Evolutionary conservation across 2,329 filamentous ascomycete species (phyloP).

Genomic region (Chrysoporthe puriensis): DNA sequence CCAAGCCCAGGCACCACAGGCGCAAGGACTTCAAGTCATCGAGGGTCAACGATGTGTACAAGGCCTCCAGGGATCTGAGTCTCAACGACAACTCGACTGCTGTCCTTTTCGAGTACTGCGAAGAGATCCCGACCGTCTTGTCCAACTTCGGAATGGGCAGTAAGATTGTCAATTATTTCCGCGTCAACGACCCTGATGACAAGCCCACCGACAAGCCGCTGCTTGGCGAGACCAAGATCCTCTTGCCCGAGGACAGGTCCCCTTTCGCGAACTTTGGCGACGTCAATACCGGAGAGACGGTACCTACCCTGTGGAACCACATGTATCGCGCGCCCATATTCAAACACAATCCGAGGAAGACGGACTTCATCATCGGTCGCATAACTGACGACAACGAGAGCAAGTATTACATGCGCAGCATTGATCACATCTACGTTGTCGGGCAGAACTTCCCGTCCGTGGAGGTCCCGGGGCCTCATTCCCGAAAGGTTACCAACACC

Average conservation of each 20-base stretch:
- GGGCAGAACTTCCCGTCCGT: conserved; percentile 92
- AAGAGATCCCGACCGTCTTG: conserved; percentile 87
- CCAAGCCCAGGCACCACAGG: conserved; percentile 73
- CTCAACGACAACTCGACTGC: conserved; percentile 87
- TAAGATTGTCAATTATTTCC: conserved; percentile 95
- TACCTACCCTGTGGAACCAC: conserved; percentile 88
- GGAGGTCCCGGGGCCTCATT: conserved; percentile 91
- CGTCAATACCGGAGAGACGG: conserved; percentile 86
- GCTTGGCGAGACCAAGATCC: conserved; percentile 84
- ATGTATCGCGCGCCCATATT: conserved; percentile 97
- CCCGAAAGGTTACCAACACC: conserved; percentile 93
- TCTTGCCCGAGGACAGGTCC: conserved; percentile 92
- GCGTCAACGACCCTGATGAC: conserved; percentile 76
- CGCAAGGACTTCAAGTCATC: conserved; percentile 82
- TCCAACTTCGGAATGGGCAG: conserved; percentile 98
- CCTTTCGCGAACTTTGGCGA: conserved; percentile 95
- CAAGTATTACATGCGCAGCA: conserved; percentile 81
- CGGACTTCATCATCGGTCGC: conserved; percentile 86
- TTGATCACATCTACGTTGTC: conserved; percentile 88
- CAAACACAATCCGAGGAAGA: conserved; percentile 75
- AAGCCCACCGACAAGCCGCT: conserved; percentile 77
- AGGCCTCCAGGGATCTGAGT: conserved; percentile 78
- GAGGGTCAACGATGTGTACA: conserved; percentile 77
- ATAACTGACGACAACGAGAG: conserved; percentile 78
- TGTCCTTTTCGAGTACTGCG: conserved; percentile 91